Conservation (phyloP, 2,329 filamentous ascomycete species). For the Trichoderma atroviride region DNA sequence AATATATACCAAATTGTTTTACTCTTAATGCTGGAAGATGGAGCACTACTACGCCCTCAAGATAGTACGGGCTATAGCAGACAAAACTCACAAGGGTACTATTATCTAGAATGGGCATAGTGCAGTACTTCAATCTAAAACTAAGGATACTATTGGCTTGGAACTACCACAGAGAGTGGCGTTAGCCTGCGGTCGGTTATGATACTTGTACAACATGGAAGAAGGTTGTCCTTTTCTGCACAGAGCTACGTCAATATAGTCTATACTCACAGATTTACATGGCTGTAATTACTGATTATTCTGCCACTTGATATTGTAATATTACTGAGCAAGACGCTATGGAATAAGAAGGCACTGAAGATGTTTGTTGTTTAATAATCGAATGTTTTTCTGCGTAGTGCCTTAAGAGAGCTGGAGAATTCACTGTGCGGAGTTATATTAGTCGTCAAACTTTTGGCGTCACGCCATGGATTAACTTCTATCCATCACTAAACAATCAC, state of each 20-base stretch:
- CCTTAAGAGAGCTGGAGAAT: not conserved
- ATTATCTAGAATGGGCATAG: not conserved
- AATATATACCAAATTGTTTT: not conserved
- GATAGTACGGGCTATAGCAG: not conserved
- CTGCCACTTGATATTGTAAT: not conserved
- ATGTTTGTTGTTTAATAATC: not conserved
- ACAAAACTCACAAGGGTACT: conserved; percentile 7
- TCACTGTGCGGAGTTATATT: not conserved
- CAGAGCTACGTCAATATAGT: not conserved
- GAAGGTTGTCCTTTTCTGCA: not conserved
- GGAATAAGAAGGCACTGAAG: not conserved
- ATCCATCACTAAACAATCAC: not conserved
- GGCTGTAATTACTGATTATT: not conserved
- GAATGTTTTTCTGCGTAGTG: not conserved
- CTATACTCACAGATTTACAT: not conserved
- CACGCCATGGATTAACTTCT: not conserved
- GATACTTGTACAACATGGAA: not conserved
- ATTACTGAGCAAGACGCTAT: not conserved
- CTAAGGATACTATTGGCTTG: not conserved
- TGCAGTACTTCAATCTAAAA: not conserved
- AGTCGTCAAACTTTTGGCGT: not conserved
- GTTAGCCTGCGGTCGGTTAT: not conserved
- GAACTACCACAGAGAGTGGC: not conserved
- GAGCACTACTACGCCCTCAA: not conserved
- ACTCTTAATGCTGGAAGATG: not conserved